phyloP scores from a whole-genome alignment of 176 grass and related monocot genomes.

The Zoysia pacifica region DNA sequence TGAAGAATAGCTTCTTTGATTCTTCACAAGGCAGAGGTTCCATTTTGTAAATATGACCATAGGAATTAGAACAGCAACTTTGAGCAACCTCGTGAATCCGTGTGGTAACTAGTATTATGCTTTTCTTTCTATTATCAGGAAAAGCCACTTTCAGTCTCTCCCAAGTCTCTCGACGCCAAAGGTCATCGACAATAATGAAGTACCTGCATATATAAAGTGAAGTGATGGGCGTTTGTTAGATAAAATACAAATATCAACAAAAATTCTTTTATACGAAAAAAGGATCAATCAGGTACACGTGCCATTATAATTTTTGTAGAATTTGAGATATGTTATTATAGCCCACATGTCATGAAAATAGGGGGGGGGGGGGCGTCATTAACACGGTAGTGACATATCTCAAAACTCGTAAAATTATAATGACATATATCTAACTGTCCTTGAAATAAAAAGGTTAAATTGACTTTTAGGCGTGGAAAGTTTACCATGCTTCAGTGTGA shows the following conservation, averaged over 20 bases:
- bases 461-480: too few species aligned
- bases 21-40: background rate
- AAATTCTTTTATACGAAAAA: background rate
- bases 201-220: slow-evolving; percentile 6
- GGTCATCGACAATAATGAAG: slow-evolving; percentile 36
- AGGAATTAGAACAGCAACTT: slow-evolving; percentile 10
- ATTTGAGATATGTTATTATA: too few species aligned
- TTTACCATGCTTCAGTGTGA: too few species aligned
- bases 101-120: slow-evolving; percentile 46
- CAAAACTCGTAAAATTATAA: too few species aligned
- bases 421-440: too few species aligned
- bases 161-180: slow-evolving; percentile 24
- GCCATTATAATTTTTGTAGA: too few species aligned
- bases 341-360: too few species aligned
- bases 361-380: too few species aligned
- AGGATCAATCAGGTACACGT: too few species aligned
- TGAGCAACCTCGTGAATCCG: slow-evolving; percentile 12
- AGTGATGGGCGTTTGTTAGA: background rate
- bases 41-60: slow-evolving; percentile 22
- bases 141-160: slow-evolving; percentile 14
- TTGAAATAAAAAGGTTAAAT: too few species aligned
- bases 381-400: too few species aligned
- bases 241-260: background rate
- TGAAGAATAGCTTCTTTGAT: slow-evolving; percentile 38
- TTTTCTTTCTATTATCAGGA: slow-evolving; percentile 21